Evolutionary conservation across 2,329 filamentous ascomycete genomes (phyloP), one percentile per base, ranked within the genome.

Genomic region (Aspergillus quadricinctus): DNA sequence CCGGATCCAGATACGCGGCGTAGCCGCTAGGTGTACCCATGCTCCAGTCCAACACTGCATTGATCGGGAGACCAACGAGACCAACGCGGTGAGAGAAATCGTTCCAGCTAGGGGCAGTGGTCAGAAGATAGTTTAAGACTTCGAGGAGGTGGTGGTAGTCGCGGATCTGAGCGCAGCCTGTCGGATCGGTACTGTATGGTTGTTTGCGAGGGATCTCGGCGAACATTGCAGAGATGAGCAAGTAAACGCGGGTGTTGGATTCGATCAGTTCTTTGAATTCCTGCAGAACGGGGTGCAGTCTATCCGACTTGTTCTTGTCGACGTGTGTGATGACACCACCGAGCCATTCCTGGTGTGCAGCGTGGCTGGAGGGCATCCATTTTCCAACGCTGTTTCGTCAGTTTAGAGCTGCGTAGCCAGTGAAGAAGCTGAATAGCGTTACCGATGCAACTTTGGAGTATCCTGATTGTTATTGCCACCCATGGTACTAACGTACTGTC

Each of bases 231-330:
- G 76, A 75, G 66, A 88, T 83, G 68, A 86, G 83, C 79, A 89
- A 85, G 75, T 84, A 86, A 27, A 90, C 75, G 23, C 85, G 80
- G 1, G 85, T 75, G 60, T 84, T 84, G 28, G 70, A 70, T 68
- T 90, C 87, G 59, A 90, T 89, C 25, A 89, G 73, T 1, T 81
- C 69, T 65, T 85, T 79, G 74, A 90, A 88, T 60, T 89, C 87
- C 59, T 80, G 64, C 0, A 90, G 71, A 0, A 84, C 84, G 0
- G 85, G 86, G 11, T 81, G 78, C 0, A 89, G 75, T 1, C 80
- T 69, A 61, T 80, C 72, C 4, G 72, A 66, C 7, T 75, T 72
- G 55, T 81, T 72, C 17, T 75, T 70, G 62, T 86, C 81, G 23
- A 85, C 80, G 43, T 85, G 76, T 7, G 81, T 71, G 46, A 86